Conservation (phyloP, 305 asterid species). For the Caryopteris hybrid region DNA sequence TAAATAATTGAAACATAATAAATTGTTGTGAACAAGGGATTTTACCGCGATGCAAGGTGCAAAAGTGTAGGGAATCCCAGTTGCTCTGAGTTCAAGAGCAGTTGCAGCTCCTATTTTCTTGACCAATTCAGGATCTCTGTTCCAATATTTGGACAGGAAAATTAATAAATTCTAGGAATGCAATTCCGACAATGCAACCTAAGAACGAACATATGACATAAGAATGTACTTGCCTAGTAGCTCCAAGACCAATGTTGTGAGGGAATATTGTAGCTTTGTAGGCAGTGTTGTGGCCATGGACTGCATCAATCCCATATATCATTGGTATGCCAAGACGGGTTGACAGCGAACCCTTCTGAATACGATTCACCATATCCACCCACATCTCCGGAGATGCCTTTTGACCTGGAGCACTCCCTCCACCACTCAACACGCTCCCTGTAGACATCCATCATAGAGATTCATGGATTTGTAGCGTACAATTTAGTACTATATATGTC, state of each 20-base stretch:
- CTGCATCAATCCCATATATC: slow-evolving; percentile 20
- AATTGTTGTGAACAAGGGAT: not conserved
- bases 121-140: slow-evolving; percentile 20
- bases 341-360: slow-evolving; percentile 44
- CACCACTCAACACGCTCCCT: slow-evolving; percentile 71
- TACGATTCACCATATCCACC: slow-evolving; percentile 54
- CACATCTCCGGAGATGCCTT: slow-evolving; percentile 43
- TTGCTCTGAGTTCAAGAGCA: slow-evolving; percentile 22
- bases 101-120: slow-evolving; percentile 27
- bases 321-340: slow-evolving; percentile 57
- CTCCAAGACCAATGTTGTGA: slow-evolving; percentile 32
- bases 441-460: no score
- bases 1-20: no score
- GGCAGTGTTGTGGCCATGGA: slow-evolving; percentile 19
- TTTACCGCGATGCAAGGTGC: slow-evolving; percentile 65
- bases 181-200: not conserved
- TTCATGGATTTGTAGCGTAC: no score
- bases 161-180: no score
- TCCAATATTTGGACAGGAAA: not conserved
- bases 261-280: slow-evolving; percentile 20
- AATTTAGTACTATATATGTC: no score
- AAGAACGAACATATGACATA: no score
- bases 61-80: slow-evolving; percentile 39
- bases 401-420: slow-evolving; percentile 49
- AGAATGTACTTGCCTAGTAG: slow-evolving; percentile 58